Evolutionary conservation across 1,139 yeast genomes (phyloP).

Genomic region (Cylindricascospora bacillispora): DNA sequence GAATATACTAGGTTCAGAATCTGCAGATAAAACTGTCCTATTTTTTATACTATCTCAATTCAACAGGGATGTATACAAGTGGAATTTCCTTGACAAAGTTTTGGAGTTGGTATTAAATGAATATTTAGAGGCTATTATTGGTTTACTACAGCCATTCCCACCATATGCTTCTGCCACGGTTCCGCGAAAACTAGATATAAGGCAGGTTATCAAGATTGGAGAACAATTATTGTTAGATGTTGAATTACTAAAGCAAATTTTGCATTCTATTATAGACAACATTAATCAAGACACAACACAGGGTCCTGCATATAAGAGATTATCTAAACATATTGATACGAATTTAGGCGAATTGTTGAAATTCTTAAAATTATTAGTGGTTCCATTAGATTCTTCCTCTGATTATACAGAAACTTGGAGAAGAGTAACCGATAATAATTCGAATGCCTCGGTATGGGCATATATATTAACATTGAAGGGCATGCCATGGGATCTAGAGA

Average conservation of each 20-base stretch:
- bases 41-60: conserved; percentile 43
- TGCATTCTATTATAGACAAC: conserved; percentile 23
- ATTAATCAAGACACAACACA: conserved; percentile 9
- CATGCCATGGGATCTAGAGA: conserved; percentile 19
- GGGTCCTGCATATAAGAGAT: conserved; percentile 15
- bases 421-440: conserved; percentile 16
- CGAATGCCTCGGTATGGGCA: conserved; percentile 21
- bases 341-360: conserved; percentile 13
- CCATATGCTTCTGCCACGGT: conserved; percentile 14
- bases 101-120: conserved; percentile 51
- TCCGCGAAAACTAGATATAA: conserved; percentile 20
- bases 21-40: conserved; percentile 12
- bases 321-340: conserved; percentile 16
- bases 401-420: conserved; percentile 20
- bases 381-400: conserved; percentile 19
- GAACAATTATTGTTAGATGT: conserved; percentile 75
- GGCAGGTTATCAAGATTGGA: conserved; percentile 61
- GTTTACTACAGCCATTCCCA: conserved; percentile 26
- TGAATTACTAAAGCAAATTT: conserved; percentile 44
- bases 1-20: conserved; percentile 36
- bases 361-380: conserved; percentile 19
- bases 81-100: conserved; percentile 65
- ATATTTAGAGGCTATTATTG: conserved; percentile 45
- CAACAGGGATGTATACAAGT: conserved; percentile 55
- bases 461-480: conserved; percentile 21